A percentile compares a stretch with the other conserved stretches of the same genome.
phyloP scores from a whole-genome alignment of 345 rosid genomes.

The Triadica sebifera region DNA sequence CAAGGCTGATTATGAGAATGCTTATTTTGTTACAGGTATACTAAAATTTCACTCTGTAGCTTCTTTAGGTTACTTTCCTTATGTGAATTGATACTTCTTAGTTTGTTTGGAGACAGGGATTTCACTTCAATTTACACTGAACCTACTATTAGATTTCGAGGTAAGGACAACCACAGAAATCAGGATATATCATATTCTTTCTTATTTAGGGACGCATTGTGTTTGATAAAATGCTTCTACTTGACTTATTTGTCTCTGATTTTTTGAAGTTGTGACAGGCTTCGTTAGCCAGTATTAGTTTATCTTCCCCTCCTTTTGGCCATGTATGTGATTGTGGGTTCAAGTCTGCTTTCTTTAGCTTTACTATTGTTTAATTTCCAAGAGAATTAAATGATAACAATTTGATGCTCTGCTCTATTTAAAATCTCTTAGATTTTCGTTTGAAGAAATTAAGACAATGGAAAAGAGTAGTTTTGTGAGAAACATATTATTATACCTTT shows the following conservation, averaged over 20 bases:
- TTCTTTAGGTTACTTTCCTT: neutral
- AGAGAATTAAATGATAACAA: neutral
- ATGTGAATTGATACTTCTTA: neutral
- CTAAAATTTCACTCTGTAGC: neutral
- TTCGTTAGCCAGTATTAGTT: neutral
- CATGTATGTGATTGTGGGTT: too few relatives aligned
- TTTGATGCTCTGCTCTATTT: neutral
- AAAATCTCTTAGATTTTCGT: too few relatives aligned
- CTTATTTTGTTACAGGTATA: constrained; percentile 83
- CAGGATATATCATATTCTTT: neutral
- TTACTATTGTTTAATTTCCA: neutral
- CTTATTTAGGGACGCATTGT: neutral
- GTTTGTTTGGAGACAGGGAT: constrained; percentile 41
- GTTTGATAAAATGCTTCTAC: neutral
- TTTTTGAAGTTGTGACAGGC: neutral
- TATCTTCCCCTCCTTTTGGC: neutral
- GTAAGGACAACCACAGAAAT: constrained; percentile 30
- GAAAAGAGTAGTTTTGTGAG: neutral
- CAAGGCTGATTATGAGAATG: constrained; percentile 64
- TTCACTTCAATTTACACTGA: constrained; percentile 60
- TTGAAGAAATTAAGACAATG: neutral
- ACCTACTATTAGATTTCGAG: constrained; percentile 82
- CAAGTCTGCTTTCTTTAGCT: too few relatives aligned
- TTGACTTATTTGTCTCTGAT: neutral
- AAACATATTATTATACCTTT: neutral